Evolutionary conservation across 179 eudicot genomes (phyloP).

Genomic region (Spergularia azorica): DNA sequence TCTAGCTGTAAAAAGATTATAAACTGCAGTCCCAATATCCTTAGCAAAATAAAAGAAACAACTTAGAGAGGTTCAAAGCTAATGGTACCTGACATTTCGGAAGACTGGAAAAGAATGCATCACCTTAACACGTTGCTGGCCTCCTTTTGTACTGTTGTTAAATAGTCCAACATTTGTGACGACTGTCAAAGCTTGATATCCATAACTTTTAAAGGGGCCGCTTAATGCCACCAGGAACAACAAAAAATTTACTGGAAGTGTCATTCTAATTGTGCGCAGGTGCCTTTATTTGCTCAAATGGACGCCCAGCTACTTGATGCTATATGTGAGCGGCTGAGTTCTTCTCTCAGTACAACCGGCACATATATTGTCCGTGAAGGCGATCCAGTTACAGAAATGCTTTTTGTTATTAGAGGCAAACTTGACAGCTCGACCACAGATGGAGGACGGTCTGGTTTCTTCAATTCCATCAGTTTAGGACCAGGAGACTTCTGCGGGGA

Average conservation of each 20-base stretch:
- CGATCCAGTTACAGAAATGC: constrained; percentile 80
- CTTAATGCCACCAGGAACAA: background rate
- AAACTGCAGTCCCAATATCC: too few relatives aligned
- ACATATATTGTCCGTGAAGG: constrained; percentile 85
- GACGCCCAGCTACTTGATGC: constrained; percentile 76
- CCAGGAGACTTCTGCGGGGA: constrained; percentile 90
- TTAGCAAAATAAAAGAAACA: too few relatives aligned
- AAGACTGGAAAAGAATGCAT: too few relatives aligned
- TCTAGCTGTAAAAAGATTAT: too few relatives aligned
- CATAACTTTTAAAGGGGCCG: background rate
- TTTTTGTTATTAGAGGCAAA: constrained; percentile 66
- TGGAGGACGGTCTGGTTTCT: constrained; percentile 84
- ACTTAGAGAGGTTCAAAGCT: too few relatives aligned
- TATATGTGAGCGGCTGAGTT: constrained; percentile 67
- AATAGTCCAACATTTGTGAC: background rate
- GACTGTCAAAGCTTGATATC: background rate
- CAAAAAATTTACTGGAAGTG: background rate
- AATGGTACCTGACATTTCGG: too few relatives aligned
- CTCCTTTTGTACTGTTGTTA: background rate
- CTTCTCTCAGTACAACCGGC: constrained; percentile 65
- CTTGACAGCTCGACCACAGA: constrained; percentile 78
- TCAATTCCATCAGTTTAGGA: constrained; percentile 59
- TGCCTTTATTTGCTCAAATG: constrained; percentile 80
- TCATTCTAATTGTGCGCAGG: constrained; percentile 30
- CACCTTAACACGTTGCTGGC: background rate